A percentile compares a stretch with the other conserved stretches of the same genome.
Evolutionary conservation across 2,329 filamentous ascomycete species (phyloP).

Genomic region (Aspergillus neoniger): DNA sequence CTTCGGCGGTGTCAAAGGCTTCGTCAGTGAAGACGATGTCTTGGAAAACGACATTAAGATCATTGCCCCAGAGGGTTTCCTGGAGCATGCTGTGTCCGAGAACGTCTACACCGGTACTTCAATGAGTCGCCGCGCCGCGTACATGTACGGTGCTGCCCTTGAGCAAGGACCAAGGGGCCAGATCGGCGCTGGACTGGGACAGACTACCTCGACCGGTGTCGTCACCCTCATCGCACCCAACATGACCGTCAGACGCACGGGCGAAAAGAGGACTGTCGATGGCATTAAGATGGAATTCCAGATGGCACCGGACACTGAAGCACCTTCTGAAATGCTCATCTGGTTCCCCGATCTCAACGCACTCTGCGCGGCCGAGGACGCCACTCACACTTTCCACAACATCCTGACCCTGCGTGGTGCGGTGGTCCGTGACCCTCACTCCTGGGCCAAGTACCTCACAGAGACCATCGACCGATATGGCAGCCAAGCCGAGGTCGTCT

Average conservation of each 20-base stretch:
- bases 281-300: constrained; percentile 46
- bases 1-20: constrained; percentile 33
- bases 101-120: constrained; percentile 42
- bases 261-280: constrained; percentile 33
- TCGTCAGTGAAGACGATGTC: constrained; percentile 14
- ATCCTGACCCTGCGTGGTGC: constrained; percentile 47
- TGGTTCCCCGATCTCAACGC: constrained; percentile 42
- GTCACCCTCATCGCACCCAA: constrained; percentile 41
- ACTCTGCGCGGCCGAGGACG: constrained; percentile 42
- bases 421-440: constrained; percentile 43
- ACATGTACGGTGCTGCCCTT: constrained; percentile 45
- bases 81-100: constrained; percentile 43
- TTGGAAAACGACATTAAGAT: constrained; percentile 19
- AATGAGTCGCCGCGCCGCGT: constrained; percentile 41
- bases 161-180: constrained; percentile 32
- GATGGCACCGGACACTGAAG: constrained; percentile 45
- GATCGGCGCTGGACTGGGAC: constrained; percentile 43
- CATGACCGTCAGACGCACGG: constrained; percentile 33
- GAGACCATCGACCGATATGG: constrained; percentile 40
- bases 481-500: constrained; percentile 34
- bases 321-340: constrained; percentile 46
- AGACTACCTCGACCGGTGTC: constrained; percentile 30
- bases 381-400: constrained; percentile 46
- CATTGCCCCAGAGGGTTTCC: constrained; percentile 43
- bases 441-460: constrained; percentile 41